Evolutionary conservation across 306 rosid species (phyloP).

Genomic region (Cicer bijugum): DNA sequence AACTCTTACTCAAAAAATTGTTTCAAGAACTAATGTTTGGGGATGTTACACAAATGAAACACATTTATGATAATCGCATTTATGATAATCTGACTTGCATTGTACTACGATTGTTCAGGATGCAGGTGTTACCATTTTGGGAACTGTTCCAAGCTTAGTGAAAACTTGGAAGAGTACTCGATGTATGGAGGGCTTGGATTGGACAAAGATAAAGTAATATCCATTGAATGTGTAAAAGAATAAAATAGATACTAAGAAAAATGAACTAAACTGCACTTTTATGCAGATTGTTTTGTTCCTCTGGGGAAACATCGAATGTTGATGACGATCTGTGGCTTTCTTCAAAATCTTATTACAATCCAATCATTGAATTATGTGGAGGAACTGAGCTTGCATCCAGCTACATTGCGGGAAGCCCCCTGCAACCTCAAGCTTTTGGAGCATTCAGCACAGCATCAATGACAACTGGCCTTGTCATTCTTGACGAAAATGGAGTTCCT

Average conservation of each 20-base stretch:
- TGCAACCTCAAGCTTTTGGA: conserved; percentile 93
- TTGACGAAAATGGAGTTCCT: conserved; percentile 72
- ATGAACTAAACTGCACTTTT: conserved; percentile 39
- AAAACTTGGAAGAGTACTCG: conserved; percentile 81
- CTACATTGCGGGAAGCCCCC: conserved; percentile 62
- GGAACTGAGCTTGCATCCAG: conserved; percentile 85
- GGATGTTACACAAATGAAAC: too few relatives aligned
- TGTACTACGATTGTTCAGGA: conserved; percentile 59
- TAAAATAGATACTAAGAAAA: conserved; percentile 24
- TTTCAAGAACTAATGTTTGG: too few relatives aligned
- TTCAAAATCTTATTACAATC: conserved; percentile 72
- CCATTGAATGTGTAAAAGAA: conserved; percentile 26
- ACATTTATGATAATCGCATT: too few relatives aligned
- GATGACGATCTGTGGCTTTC: conserved; percentile 95
- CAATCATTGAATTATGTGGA: conserved; percentile 72
- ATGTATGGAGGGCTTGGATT: conserved; percentile 84
- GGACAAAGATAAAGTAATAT: conserved; percentile 83
- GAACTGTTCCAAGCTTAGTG: conserved; percentile 93
- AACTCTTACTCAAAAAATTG: too few relatives aligned
- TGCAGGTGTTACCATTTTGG: conserved; percentile 83
- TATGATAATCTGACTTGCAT: not conserved
- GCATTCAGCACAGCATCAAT: conserved; percentile 73
- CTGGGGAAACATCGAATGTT: conserved; percentile 78
- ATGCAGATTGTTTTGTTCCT: conserved; percentile 64
- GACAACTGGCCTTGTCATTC: conserved; percentile 71